Base-by-base conservation (phyloP, 768 basidiomycete genomes). In the Melanogaster broomeanus region DNA sequence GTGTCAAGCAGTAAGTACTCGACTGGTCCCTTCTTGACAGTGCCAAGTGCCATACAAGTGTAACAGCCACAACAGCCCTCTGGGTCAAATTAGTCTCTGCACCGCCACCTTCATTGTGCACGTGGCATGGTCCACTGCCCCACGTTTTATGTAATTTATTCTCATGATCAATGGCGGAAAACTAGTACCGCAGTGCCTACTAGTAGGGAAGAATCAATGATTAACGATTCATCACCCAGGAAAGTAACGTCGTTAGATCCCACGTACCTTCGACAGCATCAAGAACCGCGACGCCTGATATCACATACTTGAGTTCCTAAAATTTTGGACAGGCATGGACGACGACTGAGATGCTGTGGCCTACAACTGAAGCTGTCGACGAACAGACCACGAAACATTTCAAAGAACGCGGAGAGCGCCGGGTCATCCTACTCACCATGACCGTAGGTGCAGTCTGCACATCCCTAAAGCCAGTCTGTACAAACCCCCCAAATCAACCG, bases 321-420 rank as follows among this genome's bases (percentile, higher is more conserved):
- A 99, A 74, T 16, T 70, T 64, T 2, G 90, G 82, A 53, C 83
- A 84, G 2, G 85, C 79, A 5, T 84, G 81, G 8, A 88, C 83
- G 19, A 91, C 80, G 4, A 97, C 94, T 0, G 94, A 87, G 22
- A 99, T 96, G 52, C 92, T 95, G 65, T 99, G 97, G 0, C 97
- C 97, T 9, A 97, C 79, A 7, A n/a, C n/a, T n/a, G n/a, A 7
- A 97, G 79, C 88, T 92, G 45, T 48, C 8, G 31, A n/a, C 13
- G 25, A 27, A 24, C 35, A 35, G 33, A 25, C 7, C 6, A 21
- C 42, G 37, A 50, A 38, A 51, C 6, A 37, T 44, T 22, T 25
- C n/a, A 19, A 42, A 19, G 15, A 25, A 31, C 42, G 19, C 35
- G 27, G 12, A 30, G 21, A 5, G 31, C 31, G 31, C 31, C 12